Evolutionary conservation across 169 alveolate species (phyloP).

Genomic region (Plasmodium vinckei): DNA sequence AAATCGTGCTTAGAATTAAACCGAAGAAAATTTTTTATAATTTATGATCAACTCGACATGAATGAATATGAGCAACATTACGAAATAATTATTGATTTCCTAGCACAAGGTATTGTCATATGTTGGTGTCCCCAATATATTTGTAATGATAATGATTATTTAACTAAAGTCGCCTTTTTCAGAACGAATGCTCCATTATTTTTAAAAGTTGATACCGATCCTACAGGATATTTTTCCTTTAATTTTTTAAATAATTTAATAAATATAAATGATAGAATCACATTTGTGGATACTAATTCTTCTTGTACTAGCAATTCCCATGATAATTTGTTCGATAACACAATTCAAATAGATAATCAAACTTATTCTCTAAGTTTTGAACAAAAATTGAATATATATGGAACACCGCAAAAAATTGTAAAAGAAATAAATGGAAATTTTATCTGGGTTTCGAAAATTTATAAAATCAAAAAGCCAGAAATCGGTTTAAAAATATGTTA

Average conservation of each 20-base stretch:
- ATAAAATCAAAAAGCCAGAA: constrained; percentile 20
- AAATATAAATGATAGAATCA: constrained; percentile 55
- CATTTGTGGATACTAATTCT: constrained; percentile 22
- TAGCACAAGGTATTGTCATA: constrained; percentile 49
- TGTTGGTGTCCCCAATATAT: constrained; percentile 62
- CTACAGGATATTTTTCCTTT: constrained; percentile 45
- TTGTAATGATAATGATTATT: constrained; percentile 51
- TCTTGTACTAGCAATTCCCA: constrained; percentile 16
- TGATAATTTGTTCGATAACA: constrained; percentile 21
- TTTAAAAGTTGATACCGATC: constrained; percentile 64
- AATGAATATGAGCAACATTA: constrained; percentile 42
- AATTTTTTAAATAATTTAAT: constrained; percentile 31
- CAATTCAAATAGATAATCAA: constrained; percentile 16
- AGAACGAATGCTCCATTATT: constrained; percentile 27
- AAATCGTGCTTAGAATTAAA: constrained; percentile 66
- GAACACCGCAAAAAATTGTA: constrained; percentile 42
- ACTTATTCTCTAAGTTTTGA: constrained; percentile 22
- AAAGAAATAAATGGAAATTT: constrained; percentile 37
- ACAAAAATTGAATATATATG: constrained; percentile 58
- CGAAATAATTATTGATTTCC: constrained; percentile 29
- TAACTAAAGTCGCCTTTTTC: constrained; percentile 67
- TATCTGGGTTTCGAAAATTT: constrained; percentile 66
- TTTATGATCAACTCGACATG: constrained; percentile 1
- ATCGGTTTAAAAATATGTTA: constrained; percentile 66
- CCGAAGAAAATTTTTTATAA: constrained; percentile 10